Conservation (phyloP, 2,329 filamentous ascomycete species). For the Graphiopsis chlorocephala region DNA sequence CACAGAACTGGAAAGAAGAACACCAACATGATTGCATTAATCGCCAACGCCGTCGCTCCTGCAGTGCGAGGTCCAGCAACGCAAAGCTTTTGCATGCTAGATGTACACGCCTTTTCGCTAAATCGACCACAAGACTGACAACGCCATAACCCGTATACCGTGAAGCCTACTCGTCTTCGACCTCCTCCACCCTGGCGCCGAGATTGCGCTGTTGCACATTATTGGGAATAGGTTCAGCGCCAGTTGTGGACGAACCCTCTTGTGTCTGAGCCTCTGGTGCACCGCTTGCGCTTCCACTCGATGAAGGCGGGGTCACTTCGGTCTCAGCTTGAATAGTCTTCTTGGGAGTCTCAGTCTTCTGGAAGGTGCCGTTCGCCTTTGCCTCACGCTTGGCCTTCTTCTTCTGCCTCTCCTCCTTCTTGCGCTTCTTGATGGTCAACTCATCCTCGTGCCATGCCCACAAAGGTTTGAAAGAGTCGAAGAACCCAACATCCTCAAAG, state of each 20-base stretch:
- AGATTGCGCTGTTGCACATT: conserved; percentile 27
- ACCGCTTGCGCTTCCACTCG: neutral
- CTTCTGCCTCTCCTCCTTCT: conserved; percentile 34
- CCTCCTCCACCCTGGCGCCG: conserved; percentile 31
- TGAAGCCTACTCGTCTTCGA: conserved; percentile 25
- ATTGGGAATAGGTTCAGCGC: conserved; percentile 20
- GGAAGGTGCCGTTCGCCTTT: conserved; percentile 27
- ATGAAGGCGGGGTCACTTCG: neutral
- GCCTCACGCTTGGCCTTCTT: conserved; percentile 34
- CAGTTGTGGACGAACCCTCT: conserved; percentile 24
- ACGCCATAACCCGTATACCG: neutral
- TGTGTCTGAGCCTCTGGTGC: conserved; percentile 16
- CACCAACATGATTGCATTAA: neutral
- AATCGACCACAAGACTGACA: neutral
- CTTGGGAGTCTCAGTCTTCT: conserved; percentile 19
- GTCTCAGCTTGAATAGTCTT: conserved; percentile 17
- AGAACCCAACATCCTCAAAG: conserved; percentile 97
- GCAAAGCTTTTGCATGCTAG: conserved; percentile 2
- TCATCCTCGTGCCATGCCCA: conserved; percentile 86
- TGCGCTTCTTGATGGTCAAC: conserved; percentile 37
- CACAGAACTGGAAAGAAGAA: neutral
- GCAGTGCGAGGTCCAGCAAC: neutral
- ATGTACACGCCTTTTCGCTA: conserved; percentile 1
- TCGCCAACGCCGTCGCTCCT: conserved; percentile 3
- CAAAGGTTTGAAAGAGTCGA: conserved; percentile 91